Evolutionary conservation across 441 rosid genomes (phyloP).

Genomic region (Populus hybrid): DNA sequence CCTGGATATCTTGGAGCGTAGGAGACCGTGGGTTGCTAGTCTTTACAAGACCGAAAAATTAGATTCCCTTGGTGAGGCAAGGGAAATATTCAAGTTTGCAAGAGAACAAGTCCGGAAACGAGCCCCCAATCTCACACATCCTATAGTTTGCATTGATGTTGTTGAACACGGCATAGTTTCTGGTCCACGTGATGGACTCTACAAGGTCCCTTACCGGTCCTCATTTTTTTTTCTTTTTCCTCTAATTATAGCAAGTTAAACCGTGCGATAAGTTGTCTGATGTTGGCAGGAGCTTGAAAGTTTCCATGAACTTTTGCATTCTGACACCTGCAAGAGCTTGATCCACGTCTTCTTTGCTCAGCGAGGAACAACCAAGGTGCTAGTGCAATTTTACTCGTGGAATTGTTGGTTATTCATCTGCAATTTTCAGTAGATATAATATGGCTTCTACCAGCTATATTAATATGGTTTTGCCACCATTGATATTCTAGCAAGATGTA

Average conservation of each 20-base stretch:
- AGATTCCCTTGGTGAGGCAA: slow-evolving; percentile 88
- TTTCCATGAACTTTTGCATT: slow-evolving; percentile 49
- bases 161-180: slow-evolving; percentile 83
- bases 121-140: slow-evolving; percentile 87
- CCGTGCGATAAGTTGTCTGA: slow-evolving; percentile 16
- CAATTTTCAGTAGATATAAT: not conserved
- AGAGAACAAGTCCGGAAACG: slow-evolving; percentile 62
- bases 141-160: slow-evolving; percentile 79
- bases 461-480: not conserved
- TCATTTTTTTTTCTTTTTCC: not conserved
- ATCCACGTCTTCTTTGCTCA: slow-evolving; percentile 86
- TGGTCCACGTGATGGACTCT: slow-evolving; percentile 73
- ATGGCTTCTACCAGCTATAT: not conserved
- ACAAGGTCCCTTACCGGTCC: slow-evolving; percentile 55
- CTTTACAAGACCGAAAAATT: slow-evolving; percentile 78
- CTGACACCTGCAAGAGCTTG: slow-evolving; percentile 87
- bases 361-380: slow-evolving; percentile 88
- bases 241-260: slow-evolving; percentile 10
- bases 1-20: slow-evolving; percentile 62
- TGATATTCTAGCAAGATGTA: not conserved
- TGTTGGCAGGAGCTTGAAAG: slow-evolving; percentile 71
- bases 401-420: slow-evolving; percentile 8
- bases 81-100: slow-evolving; percentile 90
- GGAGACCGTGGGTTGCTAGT: slow-evolving; percentile 82
- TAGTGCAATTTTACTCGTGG: slow-evolving; percentile 10